Base-by-base conservation (phyloP, 2,329 filamentous ascomycete genomes). In the Pestalotiopsis sp. region DNA sequence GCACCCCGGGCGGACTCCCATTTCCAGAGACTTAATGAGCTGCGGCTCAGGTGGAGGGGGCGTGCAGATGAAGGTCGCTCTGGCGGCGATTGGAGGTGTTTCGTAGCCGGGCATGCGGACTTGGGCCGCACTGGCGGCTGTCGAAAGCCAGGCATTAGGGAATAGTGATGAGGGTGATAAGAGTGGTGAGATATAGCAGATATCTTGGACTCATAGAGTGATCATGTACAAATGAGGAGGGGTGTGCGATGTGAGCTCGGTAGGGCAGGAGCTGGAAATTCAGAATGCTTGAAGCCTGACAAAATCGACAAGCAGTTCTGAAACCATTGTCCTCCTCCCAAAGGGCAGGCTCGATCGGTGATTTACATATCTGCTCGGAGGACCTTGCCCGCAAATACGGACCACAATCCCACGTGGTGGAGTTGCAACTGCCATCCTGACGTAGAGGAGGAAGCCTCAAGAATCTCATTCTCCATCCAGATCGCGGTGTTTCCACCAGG, bases 1-100 rank as follows among this genome's bases (percentile, higher is more conserved):
- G 38, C 44, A 62, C 67, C 71, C 64, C 56, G 22, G 39, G 62
- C 62, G 14, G 60, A 44, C 17, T 44, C n/a, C 60, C 60, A 63
- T 63, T 52, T 63, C 60, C 60, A 63, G 20, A 65, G 55, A 40
- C 63, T 65, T 9, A 40, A 39, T 20, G 30, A 39, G 48, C 39
- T 63, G 44, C 13, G 35, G 39, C 22, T 64, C 60, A 40, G 13
- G 20, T 39, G 20, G 5, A 24, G 39, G 38, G 35, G 60, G 17
- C 39, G 35, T 52, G 58, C 30, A 14, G 35, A 63, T 38, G 24
- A 39, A 63, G 60, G 60, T 17, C 44, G 44, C 7, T 52, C 44
- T 52, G 44, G 44, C 44, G 20, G 14, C 30, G 30, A 35, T n/a
- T n/a, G 44, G 20, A n/a, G 44, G 20, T 52, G 44, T 52, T 17